These are phyloP conservation scores for Glycine tomentella DNA, from an alignment of 306 rosid genomes.

Conservation along the genomic window DNA sequence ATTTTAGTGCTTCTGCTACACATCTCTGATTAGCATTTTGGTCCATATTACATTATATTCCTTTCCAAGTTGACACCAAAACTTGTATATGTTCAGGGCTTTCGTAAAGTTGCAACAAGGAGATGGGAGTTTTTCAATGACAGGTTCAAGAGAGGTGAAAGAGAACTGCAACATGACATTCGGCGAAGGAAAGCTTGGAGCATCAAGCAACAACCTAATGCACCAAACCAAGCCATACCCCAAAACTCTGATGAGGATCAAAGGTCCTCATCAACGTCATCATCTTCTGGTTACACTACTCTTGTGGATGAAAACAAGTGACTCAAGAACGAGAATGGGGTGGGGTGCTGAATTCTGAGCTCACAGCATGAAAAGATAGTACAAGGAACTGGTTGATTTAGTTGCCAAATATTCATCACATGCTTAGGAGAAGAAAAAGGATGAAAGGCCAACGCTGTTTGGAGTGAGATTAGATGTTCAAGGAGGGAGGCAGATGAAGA, in stretches of 20 bases:
- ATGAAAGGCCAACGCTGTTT: no score
- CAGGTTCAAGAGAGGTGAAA: slow-evolving; percentile 75
- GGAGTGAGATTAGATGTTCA: no score
- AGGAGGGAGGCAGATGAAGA: no score
- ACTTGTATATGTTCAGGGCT: slow-evolving; percentile 56
- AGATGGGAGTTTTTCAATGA: slow-evolving; percentile 96
- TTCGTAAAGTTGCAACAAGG: slow-evolving; percentile 78
- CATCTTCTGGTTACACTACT: slow-evolving; percentile 61
- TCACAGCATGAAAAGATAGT: slow-evolving; percentile 71
- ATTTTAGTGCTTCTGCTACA: neutral
- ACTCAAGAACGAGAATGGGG: slow-evolving; percentile 80
- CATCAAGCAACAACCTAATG: slow-evolving; percentile 52
- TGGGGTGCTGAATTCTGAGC: slow-evolving; percentile 59
- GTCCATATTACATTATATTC: neutral
- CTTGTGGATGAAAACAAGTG: slow-evolving; percentile 84
- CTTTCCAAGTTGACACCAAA: neutral
- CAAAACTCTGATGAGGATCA: slow-evolving; percentile 77
- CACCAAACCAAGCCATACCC: neutral
- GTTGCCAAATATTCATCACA: slow-evolving; percentile 36
- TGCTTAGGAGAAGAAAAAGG: no score
- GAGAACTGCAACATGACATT: slow-evolving; percentile 62
- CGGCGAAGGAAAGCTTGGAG: slow-evolving; percentile 81
- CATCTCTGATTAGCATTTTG: neutral
- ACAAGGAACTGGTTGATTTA: slow-evolving; percentile 73
- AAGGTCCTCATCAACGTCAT: slow-evolving; percentile 80